A percentile compares a stretch with the other conserved stretches of the same genome.
phyloP scores from a whole-genome alignment of 177 flowering plant species.

The Vitis hybrid region DNA sequence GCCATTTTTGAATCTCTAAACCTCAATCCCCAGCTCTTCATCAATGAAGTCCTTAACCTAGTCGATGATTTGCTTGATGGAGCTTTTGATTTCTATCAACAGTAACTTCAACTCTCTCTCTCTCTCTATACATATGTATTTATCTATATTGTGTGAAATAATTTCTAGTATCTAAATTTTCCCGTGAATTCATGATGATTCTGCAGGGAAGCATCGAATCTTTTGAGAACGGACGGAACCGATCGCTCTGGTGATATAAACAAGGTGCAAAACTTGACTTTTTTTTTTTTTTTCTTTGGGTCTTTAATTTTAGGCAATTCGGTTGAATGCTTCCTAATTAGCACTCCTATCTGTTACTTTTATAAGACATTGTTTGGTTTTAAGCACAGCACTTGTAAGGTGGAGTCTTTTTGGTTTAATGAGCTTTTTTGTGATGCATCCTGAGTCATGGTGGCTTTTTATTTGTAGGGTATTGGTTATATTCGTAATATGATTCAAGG shows the following conservation, averaged over 20 bases:
- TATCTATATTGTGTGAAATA: background rate
- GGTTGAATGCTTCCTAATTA: background rate
- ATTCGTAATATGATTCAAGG: conserved; percentile 45
- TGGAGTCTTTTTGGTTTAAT: too few species aligned
- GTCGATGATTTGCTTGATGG: conserved; percentile 58
- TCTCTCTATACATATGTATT: background rate
- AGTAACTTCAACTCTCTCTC: conserved; percentile 24
- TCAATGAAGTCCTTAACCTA: conserved; percentile 55
- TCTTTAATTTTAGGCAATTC: background rate
- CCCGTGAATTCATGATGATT: conserved; percentile 1
- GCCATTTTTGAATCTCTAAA: conserved; percentile 49
- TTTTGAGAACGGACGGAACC: conserved; percentile 29
- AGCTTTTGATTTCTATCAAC: conserved; percentile 52
- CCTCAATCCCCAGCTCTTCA: conserved; percentile 64
- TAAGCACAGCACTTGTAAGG: too few species aligned
- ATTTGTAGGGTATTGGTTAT: conserved; percentile 48
- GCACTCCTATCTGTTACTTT: too few species aligned
- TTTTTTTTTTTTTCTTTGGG: background rate
- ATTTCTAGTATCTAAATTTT: background rate
- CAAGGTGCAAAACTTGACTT: conserved; percentile 29
- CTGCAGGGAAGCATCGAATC: conserved; percentile 40
- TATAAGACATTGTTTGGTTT: too few species aligned
- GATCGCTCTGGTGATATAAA: conserved; percentile 33
- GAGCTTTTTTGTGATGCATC: too few species aligned
- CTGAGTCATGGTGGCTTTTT: background rate